Percentiles rank a stretch among this genome's conserved stretches.
Conservation (phyloP, 2,329 filamentous ascomycete genomes). For the Fusarium annulatum region DNA sequence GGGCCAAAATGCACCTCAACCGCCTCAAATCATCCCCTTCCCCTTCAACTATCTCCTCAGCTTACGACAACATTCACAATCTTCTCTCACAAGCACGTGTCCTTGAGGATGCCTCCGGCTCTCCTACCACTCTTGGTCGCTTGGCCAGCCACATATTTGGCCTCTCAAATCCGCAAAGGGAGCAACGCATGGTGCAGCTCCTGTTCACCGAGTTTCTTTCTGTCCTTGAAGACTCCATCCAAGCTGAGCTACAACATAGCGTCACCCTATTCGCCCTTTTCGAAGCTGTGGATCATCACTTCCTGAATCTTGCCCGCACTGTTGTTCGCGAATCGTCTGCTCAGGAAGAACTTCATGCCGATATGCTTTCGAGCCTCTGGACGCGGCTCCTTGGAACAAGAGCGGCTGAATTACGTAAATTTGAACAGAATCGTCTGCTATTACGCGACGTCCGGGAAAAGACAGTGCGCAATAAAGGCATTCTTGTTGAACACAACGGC, state of each 20-base stretch:
- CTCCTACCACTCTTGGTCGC: slow-evolving; percentile 75
- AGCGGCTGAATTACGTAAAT: slow-evolving; percentile 82
- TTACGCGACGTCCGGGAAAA: slow-evolving; percentile 82
- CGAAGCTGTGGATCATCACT: slow-evolving; percentile 89
- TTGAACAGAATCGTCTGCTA: slow-evolving; percentile 87
- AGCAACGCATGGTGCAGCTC: slow-evolving; percentile 81
- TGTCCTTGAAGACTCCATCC: slow-evolving; percentile 89
- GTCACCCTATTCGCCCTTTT: slow-evolving; percentile 88
- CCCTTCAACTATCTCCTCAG: slow-evolving; percentile 68
- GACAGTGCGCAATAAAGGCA: slow-evolving; percentile 87
- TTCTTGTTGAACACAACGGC: slow-evolving; percentile 87
- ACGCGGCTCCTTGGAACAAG: slow-evolving; percentile 83
- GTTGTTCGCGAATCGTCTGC: slow-evolving; percentile 85
- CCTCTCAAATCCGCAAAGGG: slow-evolving; percentile 82
- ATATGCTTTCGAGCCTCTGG: slow-evolving; percentile 88
- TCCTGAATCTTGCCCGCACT: slow-evolving; percentile 85
- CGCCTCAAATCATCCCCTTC: slow-evolving; percentile 72
- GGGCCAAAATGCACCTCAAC: slow-evolving; percentile 87
- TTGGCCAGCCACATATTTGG: slow-evolving; percentile 81
- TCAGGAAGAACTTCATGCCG: slow-evolving; percentile 83
- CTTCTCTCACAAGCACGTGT: slow-evolving; percentile 74
- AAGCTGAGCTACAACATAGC: slow-evolving; percentile 83
- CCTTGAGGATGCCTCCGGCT: slow-evolving; percentile 64
- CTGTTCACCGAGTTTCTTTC: slow-evolving; percentile 87
- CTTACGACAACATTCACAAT: slow-evolving; percentile 86